A percentile compares a stretch with the other conserved stretches of the same genome.
Evolutionary conservation across 192 early-diverging fungal genomes (phyloP).

Genomic region (Dimargaris verticillata): DNA sequence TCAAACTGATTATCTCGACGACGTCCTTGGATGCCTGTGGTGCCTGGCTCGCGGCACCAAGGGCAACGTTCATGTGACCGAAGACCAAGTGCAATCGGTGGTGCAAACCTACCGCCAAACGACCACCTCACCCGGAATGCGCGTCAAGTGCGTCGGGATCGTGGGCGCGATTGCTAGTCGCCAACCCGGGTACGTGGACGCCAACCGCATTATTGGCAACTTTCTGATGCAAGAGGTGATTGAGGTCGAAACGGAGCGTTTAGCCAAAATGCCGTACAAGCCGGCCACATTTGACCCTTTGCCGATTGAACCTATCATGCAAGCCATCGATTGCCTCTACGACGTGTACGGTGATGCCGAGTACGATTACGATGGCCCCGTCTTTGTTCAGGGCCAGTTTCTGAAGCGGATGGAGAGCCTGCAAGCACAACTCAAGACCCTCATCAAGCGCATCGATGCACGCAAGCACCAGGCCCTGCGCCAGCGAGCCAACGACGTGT

Average conservation of each 20-base stretch:
- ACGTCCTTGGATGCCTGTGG: constrained; percentile 60
- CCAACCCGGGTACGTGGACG: constrained; percentile 35
- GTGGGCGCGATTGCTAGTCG: constrained; percentile 56
- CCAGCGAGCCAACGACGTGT: constrained; percentile 59
- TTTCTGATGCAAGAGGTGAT: constrained; percentile 37
- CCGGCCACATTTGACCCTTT: not conserved
- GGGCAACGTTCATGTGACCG: constrained; percentile 30
- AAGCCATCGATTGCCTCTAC: constrained; percentile 70
- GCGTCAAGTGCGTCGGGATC: constrained; percentile 52
- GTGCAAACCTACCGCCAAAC: constrained; percentile 20
- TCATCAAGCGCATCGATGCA: constrained; percentile 50
- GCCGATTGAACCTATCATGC: constrained; percentile 29
- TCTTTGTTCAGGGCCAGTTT: constrained; percentile 59
- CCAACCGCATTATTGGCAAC: constrained; percentile 37
- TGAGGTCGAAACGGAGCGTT: constrained; percentile 7
- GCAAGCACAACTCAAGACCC: constrained; percentile 27
- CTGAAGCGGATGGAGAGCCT: constrained; percentile 35
- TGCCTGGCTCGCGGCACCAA: constrained; percentile 48
- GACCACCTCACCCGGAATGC: constrained; percentile 16
- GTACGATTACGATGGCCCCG: constrained; percentile 71
- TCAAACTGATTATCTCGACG: constrained; percentile 39
- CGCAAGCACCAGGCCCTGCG: constrained; percentile 52
- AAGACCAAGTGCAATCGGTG: constrained; percentile 29
- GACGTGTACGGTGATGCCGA: constrained; percentile 74
- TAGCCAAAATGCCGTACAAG: constrained; percentile 4